Conservation (phyloP, 805 yeast species). For the Candida nanaspora region DNA sequence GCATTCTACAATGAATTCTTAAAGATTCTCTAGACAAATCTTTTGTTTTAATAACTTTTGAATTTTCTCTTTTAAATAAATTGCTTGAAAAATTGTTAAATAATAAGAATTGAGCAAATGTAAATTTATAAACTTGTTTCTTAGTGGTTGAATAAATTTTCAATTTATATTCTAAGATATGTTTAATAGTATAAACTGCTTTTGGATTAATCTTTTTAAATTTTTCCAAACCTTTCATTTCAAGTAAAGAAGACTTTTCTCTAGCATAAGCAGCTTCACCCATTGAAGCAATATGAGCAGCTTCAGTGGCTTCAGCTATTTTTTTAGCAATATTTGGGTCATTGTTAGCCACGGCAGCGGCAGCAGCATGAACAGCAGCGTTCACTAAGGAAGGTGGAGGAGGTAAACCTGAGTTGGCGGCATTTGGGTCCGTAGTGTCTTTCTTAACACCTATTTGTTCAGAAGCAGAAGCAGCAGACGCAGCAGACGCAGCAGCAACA, state of each 20-base stretch:
- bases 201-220: not conserved
- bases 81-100: not conserved
- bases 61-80: slow-evolving; percentile 1
- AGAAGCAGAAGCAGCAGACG: not conserved
- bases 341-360: not conserved
- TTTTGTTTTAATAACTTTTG: not conserved
- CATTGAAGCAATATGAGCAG: not conserved
- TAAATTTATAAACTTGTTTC: not conserved
- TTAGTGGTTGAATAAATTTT: not conserved
- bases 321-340: not conserved
- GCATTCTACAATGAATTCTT: slow-evolving; percentile 1
- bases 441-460: no score
- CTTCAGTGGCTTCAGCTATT: not conserved
- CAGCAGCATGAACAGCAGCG: no score
- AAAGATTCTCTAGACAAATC: not conserved
- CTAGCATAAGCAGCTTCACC: not conserved
- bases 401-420: no score
- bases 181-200: not conserved
- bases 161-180: not conserved
- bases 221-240: not conserved
- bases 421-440: no score
- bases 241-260: not conserved
- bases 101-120: not conserved
- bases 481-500: not conserved
- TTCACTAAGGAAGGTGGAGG: no score